Evolutionary conservation across 345 rosid species (phyloP).

Genomic region (Populus alba): DNA sequence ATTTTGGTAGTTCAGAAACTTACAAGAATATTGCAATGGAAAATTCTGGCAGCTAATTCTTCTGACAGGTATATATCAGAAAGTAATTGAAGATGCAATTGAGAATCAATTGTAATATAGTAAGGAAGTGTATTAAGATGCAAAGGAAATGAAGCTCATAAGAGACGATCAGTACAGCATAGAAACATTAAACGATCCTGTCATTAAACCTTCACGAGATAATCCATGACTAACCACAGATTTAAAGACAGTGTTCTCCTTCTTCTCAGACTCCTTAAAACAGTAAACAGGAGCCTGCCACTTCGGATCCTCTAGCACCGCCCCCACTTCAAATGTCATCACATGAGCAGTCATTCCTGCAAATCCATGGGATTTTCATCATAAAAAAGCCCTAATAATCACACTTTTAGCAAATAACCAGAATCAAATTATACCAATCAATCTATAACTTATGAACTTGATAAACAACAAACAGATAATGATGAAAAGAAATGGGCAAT

Average conservation of each 20-base stretch:
- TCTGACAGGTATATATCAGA: too few species aligned
- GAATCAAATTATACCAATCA: too few species aligned
- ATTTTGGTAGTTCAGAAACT: background rate
- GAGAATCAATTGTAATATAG: background rate
- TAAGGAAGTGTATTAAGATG: background rate
- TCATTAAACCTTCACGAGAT: slow-evolving; percentile 12
- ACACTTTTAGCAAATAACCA: too few species aligned
- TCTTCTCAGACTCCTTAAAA: slow-evolving; percentile 28
- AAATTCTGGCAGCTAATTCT: too few species aligned
- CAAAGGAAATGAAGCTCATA: background rate
- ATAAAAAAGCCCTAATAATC: background rate
- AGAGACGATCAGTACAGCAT: background rate
- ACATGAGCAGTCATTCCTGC: slow-evolving; percentile 56
- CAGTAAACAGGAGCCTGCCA: slow-evolving; percentile 67
- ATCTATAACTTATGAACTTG: too few species aligned
- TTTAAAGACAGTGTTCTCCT: slow-evolving; percentile 7
- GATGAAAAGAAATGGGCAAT: background rate
- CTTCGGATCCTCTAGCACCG: slow-evolving; percentile 49
- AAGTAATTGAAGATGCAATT: background rate
- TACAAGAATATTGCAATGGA: background rate
- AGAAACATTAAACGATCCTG: background rate
- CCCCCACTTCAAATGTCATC: slow-evolving; percentile 66
- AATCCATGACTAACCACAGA: slow-evolving; percentile 10
- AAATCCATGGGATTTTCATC: background rate
- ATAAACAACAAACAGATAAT: background rate